Base-by-base conservation (phyloP, 1,284 basidiomycete genomes). In the Pseudozyma thailandica region DNA sequence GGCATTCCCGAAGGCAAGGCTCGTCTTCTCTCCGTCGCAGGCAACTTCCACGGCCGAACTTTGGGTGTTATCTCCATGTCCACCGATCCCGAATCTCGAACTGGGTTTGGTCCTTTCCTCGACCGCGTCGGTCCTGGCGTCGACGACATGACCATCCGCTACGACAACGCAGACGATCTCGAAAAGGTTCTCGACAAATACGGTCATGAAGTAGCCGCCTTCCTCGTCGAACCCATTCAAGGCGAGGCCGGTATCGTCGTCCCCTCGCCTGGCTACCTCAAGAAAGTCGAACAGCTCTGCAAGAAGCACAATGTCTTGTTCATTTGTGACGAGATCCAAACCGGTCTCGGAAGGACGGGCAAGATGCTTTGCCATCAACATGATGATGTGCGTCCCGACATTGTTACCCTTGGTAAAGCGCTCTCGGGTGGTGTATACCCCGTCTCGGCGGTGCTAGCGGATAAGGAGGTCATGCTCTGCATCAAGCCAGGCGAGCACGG, bases 271-370 rank as follows among this genome's bases (percentile, higher is more conserved):
- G 93, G 94, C 7, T 98, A 98, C 85, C 88, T 98, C 42, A 83
- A 88, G 31, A 85, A 88, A 69, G 90, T 90, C 21, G 89, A 90
- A 54, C 89, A 88, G 65, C 86, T 98, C 20, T 98, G 96, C 88
- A 91, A 90, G 85, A 89, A 92, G 85, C 89, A 96, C 85, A 94
- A 97, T 68, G 93, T 97, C 0, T 86, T 98, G 18, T 86, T 98
- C 45, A 98, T 98, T 82, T 94, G 93, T 77, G 95, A 98, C 82
- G 95, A 98, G 84, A 94, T 98, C 72, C 95, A 98, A 85, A 98
- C 95, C 23, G 81, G 81, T 16, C 61, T 79, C 37, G 81, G 74
- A 18, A 63, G 81, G 12, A 82, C 81, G 16, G 81, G 81, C 23
- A 74, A 69, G 46, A 70, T 81, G 72, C 64, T 81, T 18, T 92